Conservation (phyloP, 225 moss, liverwort and hornwort species). For the Thuidium tamariscinum region DNA sequence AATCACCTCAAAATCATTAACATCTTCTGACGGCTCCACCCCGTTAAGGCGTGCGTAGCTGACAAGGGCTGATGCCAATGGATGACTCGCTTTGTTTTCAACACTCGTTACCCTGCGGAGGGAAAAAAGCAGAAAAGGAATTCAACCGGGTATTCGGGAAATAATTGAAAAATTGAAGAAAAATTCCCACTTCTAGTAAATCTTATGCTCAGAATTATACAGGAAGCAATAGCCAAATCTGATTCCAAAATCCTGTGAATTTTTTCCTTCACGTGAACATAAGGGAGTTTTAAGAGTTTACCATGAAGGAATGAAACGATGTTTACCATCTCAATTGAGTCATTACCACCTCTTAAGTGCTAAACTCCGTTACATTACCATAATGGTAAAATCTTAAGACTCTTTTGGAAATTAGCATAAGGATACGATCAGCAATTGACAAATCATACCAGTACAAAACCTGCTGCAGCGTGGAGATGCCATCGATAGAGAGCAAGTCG, state of each 20-base stretch:
- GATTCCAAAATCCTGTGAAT: background rate
- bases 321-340: background rate
- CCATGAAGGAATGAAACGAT: background rate
- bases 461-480: conserved; percentile 17
- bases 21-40: conserved; percentile 65
- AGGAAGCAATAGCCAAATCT: background rate
- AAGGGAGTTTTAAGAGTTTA: background rate
- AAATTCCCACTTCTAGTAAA: background rate
- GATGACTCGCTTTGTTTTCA: conserved; percentile 86
- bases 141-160: background rate
- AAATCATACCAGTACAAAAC: conserved; percentile 72
- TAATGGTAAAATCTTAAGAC: background rate
- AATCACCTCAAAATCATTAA: conserved; percentile 67
- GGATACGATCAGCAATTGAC: background rate
- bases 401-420: background rate
- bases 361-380: background rate
- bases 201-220: background rate
- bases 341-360: background rate
- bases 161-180: background rate
- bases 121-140: background rate
- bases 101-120: conserved; percentile 65
- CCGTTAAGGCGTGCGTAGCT: conserved; percentile 57
- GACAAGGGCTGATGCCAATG: conserved; percentile 80
- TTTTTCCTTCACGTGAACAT: background rate
- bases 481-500: conserved; percentile 42